Conservation (phyloP, 2,329 filamentous ascomycete genomes). For the Aspergillus caelatus region DNA sequence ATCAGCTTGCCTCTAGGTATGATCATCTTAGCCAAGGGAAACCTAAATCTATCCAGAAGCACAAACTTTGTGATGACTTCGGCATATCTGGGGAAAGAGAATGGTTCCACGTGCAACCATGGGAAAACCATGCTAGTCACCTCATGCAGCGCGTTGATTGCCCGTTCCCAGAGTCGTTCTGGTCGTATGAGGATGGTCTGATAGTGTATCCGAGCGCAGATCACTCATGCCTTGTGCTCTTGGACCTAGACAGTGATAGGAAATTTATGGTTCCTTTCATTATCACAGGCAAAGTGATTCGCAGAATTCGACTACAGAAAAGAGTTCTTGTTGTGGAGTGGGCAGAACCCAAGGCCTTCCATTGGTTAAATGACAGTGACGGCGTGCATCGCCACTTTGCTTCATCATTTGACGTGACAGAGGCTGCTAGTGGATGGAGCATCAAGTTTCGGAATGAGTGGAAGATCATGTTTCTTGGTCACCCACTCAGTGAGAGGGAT, state of each 20-base stretch:
- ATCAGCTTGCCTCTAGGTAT: conserved; percentile 58
- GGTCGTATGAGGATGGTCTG: conserved; percentile 62
- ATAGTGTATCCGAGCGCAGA: conserved; percentile 55
- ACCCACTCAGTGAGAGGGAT: conserved; percentile 58
- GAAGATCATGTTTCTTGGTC: conserved; percentile 61
- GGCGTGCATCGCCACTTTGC: conserved; percentile 62
- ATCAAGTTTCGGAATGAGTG: conserved; percentile 61
- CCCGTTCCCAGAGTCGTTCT: conserved; percentile 46
- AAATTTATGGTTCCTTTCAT: conserved; percentile 57
- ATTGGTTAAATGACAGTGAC: conserved; percentile 56
- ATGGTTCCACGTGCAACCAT: conserved; percentile 46
- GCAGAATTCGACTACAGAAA: conserved; percentile 57
- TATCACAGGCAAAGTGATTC: conserved; percentile 52
- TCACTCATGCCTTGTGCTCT: conserved; percentile 43
- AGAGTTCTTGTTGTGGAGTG: conserved; percentile 66
- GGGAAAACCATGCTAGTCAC: conserved; percentile 46
- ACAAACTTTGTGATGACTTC: conserved; percentile 44
- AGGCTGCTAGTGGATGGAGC: conserved; percentile 39
- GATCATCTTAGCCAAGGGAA: conserved; percentile 54
- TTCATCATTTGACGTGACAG: conserved; percentile 58
- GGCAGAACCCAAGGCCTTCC: conserved; percentile 57
- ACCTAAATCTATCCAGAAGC: conserved; percentile 51
- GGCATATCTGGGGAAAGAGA: conserved; percentile 38
- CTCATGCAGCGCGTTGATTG: conserved; percentile 33
- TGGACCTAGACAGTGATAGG: conserved; percentile 54